Base-by-base conservation (phyloP, 2,329 filamentous ascomycete species). In the Colletotrichum sp. region DNA sequence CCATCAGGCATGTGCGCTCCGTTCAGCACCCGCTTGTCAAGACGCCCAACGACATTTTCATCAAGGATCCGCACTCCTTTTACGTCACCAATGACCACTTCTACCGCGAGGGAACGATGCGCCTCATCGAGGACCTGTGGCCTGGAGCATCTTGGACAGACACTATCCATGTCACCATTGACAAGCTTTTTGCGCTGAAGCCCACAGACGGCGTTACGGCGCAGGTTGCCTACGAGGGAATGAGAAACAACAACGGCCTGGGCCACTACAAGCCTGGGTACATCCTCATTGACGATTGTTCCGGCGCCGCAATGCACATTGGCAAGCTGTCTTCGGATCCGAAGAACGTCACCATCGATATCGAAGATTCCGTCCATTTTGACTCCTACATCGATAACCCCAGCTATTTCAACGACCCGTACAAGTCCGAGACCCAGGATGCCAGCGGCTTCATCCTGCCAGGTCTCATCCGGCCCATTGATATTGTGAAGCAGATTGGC, bases 61-160 rank as follows among this genome's bases (percentile, higher is more conserved):
- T 87, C 3, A 78, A 82, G 6, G 88, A 84, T 0, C 85, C 88
- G 0, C 83, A 79, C 15, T 87, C 87, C 0, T 87, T 93, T 79
- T 89, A 90, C 66, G 88, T 92, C 8, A 92, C 91, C 0, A 93
- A 93, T 76, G 91, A 93, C 76, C 91, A 93, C 70, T 82, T 83
- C 77, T 87, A 92, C 79, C 85, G 84, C 0, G 85, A 88, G 2
- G 91, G 91, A 0, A 7, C 80, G 1, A 79, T 87, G 81, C 85
- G 90, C 3, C 10, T 79, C 0, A 2, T 91, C 0, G 91, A 93
- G 77, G 86, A 89, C 38, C 0, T 88, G 0, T 82, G 84, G 34
- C 81, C 80, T 0, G 77, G 79, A 0, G 83, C 85, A 0, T 85
- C 82, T 24, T 92, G 90, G 90, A 87, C 89, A 1, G 85, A 86